phyloP scores from a whole-genome alignment of 2,329 filamentous ascomycete species.

The Pseudonectria buxi region DNA sequence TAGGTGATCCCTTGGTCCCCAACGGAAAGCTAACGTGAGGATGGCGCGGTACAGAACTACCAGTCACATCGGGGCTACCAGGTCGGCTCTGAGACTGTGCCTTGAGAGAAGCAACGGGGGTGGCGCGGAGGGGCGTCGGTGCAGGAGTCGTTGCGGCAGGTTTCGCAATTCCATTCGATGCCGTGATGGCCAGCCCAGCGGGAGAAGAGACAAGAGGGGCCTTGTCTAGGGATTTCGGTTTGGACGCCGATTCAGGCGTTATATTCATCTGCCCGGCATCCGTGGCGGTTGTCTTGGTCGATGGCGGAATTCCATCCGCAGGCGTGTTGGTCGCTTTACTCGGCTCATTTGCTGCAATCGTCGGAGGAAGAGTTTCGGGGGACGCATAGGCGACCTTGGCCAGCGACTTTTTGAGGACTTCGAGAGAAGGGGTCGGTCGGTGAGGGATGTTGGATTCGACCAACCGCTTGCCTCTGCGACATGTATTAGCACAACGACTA shows the following conservation, averaged over 20 bases:
- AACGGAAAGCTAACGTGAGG: slow-evolving; percentile 28
- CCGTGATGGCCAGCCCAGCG: slow-evolving; percentile 1
- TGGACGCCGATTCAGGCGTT: slow-evolving; percentile 9
- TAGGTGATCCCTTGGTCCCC: slow-evolving; percentile 24
- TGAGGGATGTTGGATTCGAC: slow-evolving; percentile 48
- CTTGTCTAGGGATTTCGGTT: slow-evolving; percentile 4
- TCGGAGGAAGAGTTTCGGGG: slow-evolving; percentile 7
- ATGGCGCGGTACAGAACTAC: slow-evolving; percentile 6
- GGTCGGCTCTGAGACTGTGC: slow-evolving; percentile 1
- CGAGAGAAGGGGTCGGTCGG: slow-evolving; percentile 39
- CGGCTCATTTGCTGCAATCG: slow-evolving; percentile 6
- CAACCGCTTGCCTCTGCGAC: slow-evolving; percentile 35
- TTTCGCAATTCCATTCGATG: slow-evolving; percentile 9
- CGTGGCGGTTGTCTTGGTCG: slow-evolving; percentile 8
- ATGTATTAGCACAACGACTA: too few species aligned
- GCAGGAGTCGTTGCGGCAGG: slow-evolving; percentile 4
- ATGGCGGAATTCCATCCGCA: slow-evolving; percentile 5
- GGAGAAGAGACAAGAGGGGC: not conserved
- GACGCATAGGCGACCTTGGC: slow-evolving; percentile 21
- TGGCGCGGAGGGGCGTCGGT: slow-evolving; percentile 4
- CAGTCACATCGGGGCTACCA: not conserved
- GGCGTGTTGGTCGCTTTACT: slow-evolving; percentile 5
- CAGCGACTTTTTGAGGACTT: slow-evolving; percentile 34
- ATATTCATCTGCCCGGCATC: slow-evolving; percentile 5
- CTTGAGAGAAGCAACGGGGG: slow-evolving; percentile 1